Percentiles rank a stretch among this genome's conserved stretches.
Conservation (phyloP, 345 rosid genomes). For the Rhodomyrtus tomentosa region DNA sequence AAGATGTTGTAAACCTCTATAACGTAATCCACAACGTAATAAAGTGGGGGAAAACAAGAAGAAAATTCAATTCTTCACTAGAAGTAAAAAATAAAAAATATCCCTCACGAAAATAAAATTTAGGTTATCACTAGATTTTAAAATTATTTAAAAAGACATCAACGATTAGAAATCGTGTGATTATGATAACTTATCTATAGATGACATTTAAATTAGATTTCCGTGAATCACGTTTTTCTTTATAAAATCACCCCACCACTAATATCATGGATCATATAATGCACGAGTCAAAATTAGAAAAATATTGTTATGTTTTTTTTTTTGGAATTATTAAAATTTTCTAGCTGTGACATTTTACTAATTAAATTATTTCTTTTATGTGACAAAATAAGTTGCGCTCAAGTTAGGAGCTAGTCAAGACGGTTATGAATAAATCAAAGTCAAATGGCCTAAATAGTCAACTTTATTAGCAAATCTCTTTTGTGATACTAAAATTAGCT, state of each 20-base stretch:
- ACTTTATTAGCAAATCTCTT: neutral
- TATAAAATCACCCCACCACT: neutral
- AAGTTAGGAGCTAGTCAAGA: neutral
- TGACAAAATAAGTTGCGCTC: neutral
- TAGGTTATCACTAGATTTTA: neutral
- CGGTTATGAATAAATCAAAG: neutral
- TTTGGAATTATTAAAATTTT: neutral
- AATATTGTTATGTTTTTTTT: neutral
- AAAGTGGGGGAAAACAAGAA: neutral
- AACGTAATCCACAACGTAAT: accelerated
- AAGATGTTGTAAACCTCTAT: neutral
- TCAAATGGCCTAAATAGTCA: neutral
- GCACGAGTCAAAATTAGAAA: neutral
- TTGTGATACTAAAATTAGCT: neutral
- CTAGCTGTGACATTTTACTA: too few species aligned
- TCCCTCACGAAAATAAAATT: neutral
- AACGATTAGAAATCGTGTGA: neutral
- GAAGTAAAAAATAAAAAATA: neutral
- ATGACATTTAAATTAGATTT: too few species aligned
- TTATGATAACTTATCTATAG: neutral
- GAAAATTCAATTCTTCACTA: neutral
- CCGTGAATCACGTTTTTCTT: too few species aligned
- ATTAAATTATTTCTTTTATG: neutral
- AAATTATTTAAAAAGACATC: neutral
- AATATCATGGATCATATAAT: neutral